A percentile compares a stretch with the other conserved stretches of the same genome.
These are phyloP conservation scores for Flaveria ramosissima DNA, from an alignment of 129 eudicot genomes.

Conservation along the genomic window DNA sequence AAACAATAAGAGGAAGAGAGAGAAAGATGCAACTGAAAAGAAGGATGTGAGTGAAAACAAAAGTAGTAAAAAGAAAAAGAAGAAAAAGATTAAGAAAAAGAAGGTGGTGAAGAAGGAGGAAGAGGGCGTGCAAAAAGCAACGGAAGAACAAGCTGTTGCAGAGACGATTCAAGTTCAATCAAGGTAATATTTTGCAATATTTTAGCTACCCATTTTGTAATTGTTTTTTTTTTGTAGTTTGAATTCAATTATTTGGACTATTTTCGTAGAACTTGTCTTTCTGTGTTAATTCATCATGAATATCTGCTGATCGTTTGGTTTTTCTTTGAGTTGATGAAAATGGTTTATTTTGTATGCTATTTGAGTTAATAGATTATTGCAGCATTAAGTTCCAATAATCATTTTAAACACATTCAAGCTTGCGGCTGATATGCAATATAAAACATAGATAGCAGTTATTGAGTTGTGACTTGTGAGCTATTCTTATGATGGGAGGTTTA, in stretches of 20 bases:
- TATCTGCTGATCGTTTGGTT: neutral
- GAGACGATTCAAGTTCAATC: slow-evolving; percentile 16
- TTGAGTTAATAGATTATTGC: neutral
- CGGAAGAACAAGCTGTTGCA: slow-evolving; percentile 33
- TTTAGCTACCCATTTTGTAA: slow-evolving; percentile 5
- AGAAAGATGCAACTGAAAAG: slow-evolving; percentile 37
- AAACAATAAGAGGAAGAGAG: slow-evolving; percentile 44
- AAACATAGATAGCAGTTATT: neutral
- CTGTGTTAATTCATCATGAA: neutral
- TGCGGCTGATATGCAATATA: neutral
- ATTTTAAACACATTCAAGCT: too few species aligned
- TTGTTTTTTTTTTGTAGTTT: neutral
- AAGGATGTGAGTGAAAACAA: slow-evolving; percentile 27
- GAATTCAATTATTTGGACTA: neutral
- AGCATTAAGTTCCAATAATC: neutral
- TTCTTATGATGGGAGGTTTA: neutral
- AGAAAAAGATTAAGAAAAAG: slow-evolving; percentile 48
- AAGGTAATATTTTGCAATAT: slow-evolving; percentile 58
- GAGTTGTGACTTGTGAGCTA: slow-evolving; percentile 7
- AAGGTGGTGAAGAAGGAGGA: slow-evolving; percentile 38
- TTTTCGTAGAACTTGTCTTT: neutral
- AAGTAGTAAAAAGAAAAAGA: slow-evolving; percentile 31
- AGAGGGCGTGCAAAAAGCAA: slow-evolving; percentile 35
- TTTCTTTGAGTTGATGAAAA: neutral
- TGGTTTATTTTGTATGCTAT: neutral